Evolutionary conservation across 2,329 filamentous ascomycete species (phyloP), one percentile per base, ranked within the genome.

Genomic region (Magnaporthiopsis incrustans): DNA sequence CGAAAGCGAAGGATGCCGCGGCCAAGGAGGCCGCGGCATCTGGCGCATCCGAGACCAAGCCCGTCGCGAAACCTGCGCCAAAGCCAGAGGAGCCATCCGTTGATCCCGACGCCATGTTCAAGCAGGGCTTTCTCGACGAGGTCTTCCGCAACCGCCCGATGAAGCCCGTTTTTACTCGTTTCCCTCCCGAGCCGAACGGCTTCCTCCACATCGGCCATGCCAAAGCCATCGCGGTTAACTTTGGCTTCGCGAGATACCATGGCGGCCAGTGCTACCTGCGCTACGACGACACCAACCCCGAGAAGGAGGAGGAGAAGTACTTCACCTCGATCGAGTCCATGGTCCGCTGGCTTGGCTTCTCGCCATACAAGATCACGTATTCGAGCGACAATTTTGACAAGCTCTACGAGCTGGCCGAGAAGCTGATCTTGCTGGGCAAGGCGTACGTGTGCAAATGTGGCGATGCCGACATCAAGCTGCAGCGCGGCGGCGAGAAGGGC

Each of bases 191-290:
- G 77, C 95, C 95, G 60, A 98, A 98, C 75, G 95, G 94, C 64
- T 97, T 89, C 74, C 84, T 97, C 12, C 93, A 97, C 73, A 90
- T 98, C 69, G 94, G 94, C 26, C 95, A 98, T 74, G 90, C 90
- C 68, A 98, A 98, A 79, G 94, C 95, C 27, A 97, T 98, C 74
- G 89, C 92, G 0, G 87, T 98, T 75, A 97, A 98, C 77, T 98
- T 98, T 77, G 94, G 94, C 8, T 98, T 97, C 74, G 94, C 95
- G 18, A 86, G 85, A 72, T 87, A 88, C 72, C 90, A 96, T 73
- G 89, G 89, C 50, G 94, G 94, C 65, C 81, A 88, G 67, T 59
- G 53, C 66, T 67, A 64, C 57, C 65, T 69, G 26, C 67, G 67
- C 25, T 70, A 66, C 63, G 95, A 98, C 74, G 95, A 98, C 71